Conservation (phyloP, 495 filamentous ascomycete species). For the Penicillium malachiteum region DNA sequence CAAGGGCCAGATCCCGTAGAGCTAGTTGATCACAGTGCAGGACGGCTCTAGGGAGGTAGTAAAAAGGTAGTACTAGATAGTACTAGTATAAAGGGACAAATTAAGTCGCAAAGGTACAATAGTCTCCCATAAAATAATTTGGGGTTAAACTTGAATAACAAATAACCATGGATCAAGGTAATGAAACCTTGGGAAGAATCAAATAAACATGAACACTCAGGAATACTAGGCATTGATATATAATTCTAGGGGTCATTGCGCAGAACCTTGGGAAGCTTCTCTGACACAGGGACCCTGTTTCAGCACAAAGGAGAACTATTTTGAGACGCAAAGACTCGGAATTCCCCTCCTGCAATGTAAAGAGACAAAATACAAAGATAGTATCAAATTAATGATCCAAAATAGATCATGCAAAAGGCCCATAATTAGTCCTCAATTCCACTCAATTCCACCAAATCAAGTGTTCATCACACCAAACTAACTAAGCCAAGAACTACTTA, state of each 20-base stretch:
- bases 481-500: neutral
- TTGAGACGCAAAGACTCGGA: slow-evolving; percentile 13
- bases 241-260: slow-evolving; percentile 7
- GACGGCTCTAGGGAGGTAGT: neutral
- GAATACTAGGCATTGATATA: slow-evolving; percentile 15
- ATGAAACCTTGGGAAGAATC: too few species aligned
- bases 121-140: too few species aligned
- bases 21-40: slow-evolving; percentile 6
- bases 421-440: slow-evolving; percentile 25
- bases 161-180: too few species aligned
- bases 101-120: neutral
- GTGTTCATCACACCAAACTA: neutral
- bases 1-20: neutral
- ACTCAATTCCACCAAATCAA: slow-evolving; percentile 8
- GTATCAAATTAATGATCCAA: slow-evolving; percentile 7
- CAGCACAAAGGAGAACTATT: slow-evolving; percentile 14
- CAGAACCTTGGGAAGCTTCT: slow-evolving; percentile 15
- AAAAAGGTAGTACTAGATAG: neutral
- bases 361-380: slow-evolving; percentile 27
- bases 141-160: too few species aligned
- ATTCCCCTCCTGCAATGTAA: too few species aligned
- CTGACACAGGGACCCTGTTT: slow-evolving; percentile 26
- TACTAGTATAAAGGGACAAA: neutral
- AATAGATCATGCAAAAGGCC: slow-evolving; percentile 10
- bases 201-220: neutral